phyloP scores from a whole-genome alignment of 306 rosid genomes.

The Vicia villosa region DNA sequence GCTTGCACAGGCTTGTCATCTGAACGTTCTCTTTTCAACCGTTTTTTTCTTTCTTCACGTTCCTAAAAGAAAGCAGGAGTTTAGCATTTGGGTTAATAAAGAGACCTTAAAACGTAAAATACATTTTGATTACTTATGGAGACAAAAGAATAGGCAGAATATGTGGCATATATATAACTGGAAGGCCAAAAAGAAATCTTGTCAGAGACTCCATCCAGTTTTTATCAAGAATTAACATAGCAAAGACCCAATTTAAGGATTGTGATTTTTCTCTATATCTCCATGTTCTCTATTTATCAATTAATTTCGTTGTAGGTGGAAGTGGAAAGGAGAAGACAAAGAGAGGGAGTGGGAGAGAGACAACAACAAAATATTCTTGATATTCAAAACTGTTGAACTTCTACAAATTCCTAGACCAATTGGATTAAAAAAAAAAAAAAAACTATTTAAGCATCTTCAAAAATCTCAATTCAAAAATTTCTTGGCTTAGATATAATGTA shows the following conservation, averaged over 20 bases:
- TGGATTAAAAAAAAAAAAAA: constrained; percentile 16
- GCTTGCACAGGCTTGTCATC: constrained; percentile 68
- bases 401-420: constrained; percentile 16
- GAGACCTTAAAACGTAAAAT: constrained; percentile 13
- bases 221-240: constrained; percentile 12
- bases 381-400: constrained; percentile 21
- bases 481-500: neutral
- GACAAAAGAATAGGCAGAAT: neutral
- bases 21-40: constrained; percentile 75
- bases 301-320: neutral
- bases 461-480: neutral
- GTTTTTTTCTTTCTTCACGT: constrained; percentile 84
- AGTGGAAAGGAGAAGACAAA: neutral
- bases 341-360: neutral
- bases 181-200: neutral
- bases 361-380: neutral
- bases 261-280: neutral
- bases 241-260: constrained; percentile 9
- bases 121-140: constrained; percentile 15
- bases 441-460: constrained; percentile 22
- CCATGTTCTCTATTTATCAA: constrained; percentile 1
- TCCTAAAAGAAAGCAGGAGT: constrained; percentile 57
- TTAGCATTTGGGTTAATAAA: constrained; percentile 32
- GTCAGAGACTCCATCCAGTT: neutral
- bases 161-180: neutral